Evolutionary conservation across 2,329 filamentous ascomycete species (phyloP), one percentile per base, ranked within the genome.

Genomic region (Zymoseptoria brevis): DNA sequence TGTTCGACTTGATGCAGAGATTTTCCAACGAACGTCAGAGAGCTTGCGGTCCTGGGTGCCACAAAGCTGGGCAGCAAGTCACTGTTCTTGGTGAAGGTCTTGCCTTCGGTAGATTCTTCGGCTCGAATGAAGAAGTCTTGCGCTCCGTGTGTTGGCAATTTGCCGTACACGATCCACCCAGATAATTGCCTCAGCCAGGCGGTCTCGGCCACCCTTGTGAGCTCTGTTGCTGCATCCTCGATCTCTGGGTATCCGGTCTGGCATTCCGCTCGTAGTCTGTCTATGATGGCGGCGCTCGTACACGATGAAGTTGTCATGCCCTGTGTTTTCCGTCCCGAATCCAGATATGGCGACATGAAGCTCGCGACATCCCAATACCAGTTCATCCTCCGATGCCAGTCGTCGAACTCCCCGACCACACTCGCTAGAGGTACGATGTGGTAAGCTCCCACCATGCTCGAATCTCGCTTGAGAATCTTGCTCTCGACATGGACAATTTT

Each of bases 131-230:
- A 96, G 72, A 97, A 97, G 74, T 97, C 93, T n/a, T 83, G 81
- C 4, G 81, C 82, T 2, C 90, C 90, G 71, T 89, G 86, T 13
- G 81, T 82, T 0, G 93, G 92, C 59, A 96, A 75, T 55, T 88
- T 85, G 4, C 94, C 94, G 72, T 96, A 95, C 13, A 97, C 75
- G 8, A 97, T 81, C 93, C 93, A 99, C 24, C 89, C 88, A 3
- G 90, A 89, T 9, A 95, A 81, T 70, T 96, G 91, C 72, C 90
- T 89, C 69, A 97, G 77, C 94, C 94, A 99, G 8, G 92, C 88
- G 29, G 84, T 88, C 75, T 99, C 93, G 0, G 91, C 92, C 21
- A 90, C 79, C 13, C 79, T 82, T n/a, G 90, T 82, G 41, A 97
- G 77, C 60, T 87, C 84, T 63, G 85, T 76, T 0, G 90, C 87